Percentiles rank a stretch among this genome's conserved stretches.
Conservation (phyloP, 345 rosid genomes). For the Sonneratia caseolaris region DNA sequence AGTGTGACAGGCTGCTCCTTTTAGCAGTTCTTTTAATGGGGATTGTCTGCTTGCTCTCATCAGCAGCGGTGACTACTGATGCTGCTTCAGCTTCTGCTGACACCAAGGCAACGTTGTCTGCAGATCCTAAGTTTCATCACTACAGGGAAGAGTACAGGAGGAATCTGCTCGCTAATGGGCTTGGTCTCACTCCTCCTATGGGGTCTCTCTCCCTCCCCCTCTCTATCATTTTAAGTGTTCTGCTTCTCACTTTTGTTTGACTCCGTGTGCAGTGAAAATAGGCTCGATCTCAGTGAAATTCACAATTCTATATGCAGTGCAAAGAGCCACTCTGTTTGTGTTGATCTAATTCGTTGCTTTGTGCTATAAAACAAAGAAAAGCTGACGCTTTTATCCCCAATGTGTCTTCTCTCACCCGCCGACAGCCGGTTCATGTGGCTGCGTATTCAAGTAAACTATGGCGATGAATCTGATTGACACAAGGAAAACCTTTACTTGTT, state of each 20-base stretch:
- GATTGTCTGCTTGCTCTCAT: too few species aligned
- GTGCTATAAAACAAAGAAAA: not conserved
- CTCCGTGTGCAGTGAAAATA: not conserved
- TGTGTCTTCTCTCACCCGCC: not conserved
- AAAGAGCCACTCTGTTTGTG: not conserved
- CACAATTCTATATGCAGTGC: not conserved
- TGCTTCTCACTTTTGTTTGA: not conserved
- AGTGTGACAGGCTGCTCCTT: too few species aligned
- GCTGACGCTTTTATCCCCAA: not conserved
- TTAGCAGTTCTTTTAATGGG: not conserved
- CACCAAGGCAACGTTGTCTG: not conserved
- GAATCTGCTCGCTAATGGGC: conserved; percentile 51
- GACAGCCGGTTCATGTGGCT: not conserved
- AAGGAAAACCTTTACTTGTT: too few species aligned
- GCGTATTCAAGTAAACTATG: too few species aligned
- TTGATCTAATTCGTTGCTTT: not conserved
- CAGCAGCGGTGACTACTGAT: too few species aligned
- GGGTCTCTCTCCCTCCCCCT: conserved; percentile 28
- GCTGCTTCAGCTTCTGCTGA: not conserved
- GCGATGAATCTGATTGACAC: too few species aligned
- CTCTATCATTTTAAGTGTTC: not conserved
- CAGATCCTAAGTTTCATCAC: conserved; percentile 12
- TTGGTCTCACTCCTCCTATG: conserved; percentile 76
- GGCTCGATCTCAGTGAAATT: not conserved
- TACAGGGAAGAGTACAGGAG: conserved; percentile 22